These are phyloP conservation scores for Candida bentonensis DNA, from an alignment of 805 yeast species.

Conservation along the genomic window DNA sequence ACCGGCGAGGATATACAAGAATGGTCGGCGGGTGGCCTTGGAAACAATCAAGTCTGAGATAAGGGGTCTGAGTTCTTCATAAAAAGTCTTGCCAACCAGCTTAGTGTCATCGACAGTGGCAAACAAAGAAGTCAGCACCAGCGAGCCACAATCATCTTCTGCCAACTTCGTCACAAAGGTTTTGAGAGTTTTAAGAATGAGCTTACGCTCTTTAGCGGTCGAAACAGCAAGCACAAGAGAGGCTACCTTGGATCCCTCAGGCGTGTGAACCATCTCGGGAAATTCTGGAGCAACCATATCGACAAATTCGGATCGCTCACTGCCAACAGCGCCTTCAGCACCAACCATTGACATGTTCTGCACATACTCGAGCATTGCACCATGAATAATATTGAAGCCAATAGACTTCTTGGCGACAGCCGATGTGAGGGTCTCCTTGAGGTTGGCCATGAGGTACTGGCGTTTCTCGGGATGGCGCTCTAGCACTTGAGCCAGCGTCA, in stretches of 20 bases:
- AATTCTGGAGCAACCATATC: constrained; percentile 76
- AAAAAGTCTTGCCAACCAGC: constrained; percentile 58
- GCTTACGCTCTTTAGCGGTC: constrained; percentile 84
- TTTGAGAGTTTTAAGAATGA: constrained; percentile 55
- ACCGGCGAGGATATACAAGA: constrained; percentile 66
- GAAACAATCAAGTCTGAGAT: constrained; percentile 46
- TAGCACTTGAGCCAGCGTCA: constrained; percentile 52
- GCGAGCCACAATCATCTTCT: constrained; percentile 74
- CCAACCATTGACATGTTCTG: constrained; percentile 48
- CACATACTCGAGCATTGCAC: constrained; percentile 84
- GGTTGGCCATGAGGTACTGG: constrained; percentile 56
- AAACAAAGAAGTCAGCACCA: constrained; percentile 63
- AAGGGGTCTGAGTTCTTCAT: constrained; percentile 34
- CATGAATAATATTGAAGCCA: constrained; percentile 90
- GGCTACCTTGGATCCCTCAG: constrained; percentile 89
- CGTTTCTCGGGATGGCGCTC: constrained; percentile 63
- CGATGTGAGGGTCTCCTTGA: constrained; percentile 71
- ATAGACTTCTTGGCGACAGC: constrained; percentile 92
- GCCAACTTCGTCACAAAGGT: constrained; percentile 64
- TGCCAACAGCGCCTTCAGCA: constrained; percentile 4
- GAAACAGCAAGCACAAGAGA: constrained; percentile 66
- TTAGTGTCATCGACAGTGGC: constrained; percentile 92
- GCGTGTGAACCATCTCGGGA: constrained; percentile 91
- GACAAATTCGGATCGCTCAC: constrained; percentile 63
- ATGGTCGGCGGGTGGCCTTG: constrained; percentile 80